Conservation (phyloP, 2,329 filamentous ascomycete genomes). For the Tolypocladium endophyticum region DNA sequence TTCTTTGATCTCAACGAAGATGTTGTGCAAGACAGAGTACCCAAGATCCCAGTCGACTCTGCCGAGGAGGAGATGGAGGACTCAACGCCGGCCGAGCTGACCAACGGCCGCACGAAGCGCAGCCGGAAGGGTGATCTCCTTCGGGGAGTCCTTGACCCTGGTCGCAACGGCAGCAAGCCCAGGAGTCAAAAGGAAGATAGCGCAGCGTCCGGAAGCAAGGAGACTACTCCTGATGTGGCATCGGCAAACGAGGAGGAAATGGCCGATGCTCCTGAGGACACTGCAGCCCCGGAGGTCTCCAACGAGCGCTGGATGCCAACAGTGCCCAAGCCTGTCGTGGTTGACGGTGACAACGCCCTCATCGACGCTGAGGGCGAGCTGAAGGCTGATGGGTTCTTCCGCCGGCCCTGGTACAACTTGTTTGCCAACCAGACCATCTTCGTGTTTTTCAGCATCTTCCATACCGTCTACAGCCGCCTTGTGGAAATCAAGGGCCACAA, state of each 20-base stretch:
- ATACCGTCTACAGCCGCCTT: constrained; percentile 79
- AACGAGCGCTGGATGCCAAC: constrained; percentile 56
- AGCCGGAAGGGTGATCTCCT: constrained; percentile 70
- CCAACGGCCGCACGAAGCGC: constrained; percentile 57
- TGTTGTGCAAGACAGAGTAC: constrained; percentile 54
- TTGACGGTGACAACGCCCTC: constrained; percentile 39
- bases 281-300: constrained; percentile 48
- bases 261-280: constrained; percentile 48
- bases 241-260: constrained; percentile 71
- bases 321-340: constrained; percentile 44
- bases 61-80: constrained; percentile 73
- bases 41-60: constrained; percentile 58
- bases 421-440: constrained; percentile 88
- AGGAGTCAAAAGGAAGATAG: constrained; percentile 72
- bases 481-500: constrained; percentile 74
- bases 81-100: constrained; percentile 57
- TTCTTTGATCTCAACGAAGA: constrained; percentile 71
- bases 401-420: constrained; percentile 73
- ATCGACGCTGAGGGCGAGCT: constrained; percentile 51
- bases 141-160: constrained; percentile 73
- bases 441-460: constrained; percentile 89
- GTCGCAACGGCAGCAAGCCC: constrained; percentile 58
- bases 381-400: constrained; percentile 71
- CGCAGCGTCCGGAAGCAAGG: constrained; percentile 68
- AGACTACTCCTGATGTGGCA: constrained; percentile 76